phyloP scores from a whole-genome alignment of 305 asterid genomes.

The Fraxinus platypoda region DNA sequence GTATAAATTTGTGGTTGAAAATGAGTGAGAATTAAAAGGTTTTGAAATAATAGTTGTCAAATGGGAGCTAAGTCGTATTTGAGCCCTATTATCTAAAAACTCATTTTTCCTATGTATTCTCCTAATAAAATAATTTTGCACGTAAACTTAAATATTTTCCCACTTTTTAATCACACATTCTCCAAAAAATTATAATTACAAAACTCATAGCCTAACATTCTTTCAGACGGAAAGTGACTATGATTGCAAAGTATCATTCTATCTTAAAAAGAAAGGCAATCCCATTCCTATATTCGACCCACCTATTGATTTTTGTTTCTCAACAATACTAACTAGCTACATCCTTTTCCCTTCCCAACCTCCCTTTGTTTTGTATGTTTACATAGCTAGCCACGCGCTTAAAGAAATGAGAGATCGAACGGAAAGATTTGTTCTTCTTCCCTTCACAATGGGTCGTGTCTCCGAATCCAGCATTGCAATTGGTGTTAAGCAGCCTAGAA shows the following conservation, averaged over 20 bases:
- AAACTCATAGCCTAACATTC: no score
- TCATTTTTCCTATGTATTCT: no score
- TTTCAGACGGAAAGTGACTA: slow-evolving; percentile 32
- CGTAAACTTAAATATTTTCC: no score
- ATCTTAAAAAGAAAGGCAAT: slow-evolving; percentile 47
- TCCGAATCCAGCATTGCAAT: slow-evolving; percentile 74
- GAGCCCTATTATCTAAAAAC: no score
- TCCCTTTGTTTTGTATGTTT: background rate
- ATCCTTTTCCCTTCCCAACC: background rate
- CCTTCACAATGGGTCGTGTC: slow-evolving; percentile 68
- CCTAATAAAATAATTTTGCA: no score
- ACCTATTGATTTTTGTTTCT: slow-evolving; percentile 19
- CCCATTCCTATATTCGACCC: slow-evolving; percentile 31
- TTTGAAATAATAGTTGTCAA: no score
- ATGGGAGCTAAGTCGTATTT: no score
- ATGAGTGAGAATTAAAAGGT: no score
- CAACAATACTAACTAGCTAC: background rate
- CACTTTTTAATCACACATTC: no score
- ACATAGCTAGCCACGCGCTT: background rate
- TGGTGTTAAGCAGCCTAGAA: slow-evolving; percentile 43
- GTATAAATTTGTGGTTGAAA: no score
- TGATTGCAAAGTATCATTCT: slow-evolving; percentile 29
- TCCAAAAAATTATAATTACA: no score
- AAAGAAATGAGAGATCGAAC: slow-evolving; percentile 57
- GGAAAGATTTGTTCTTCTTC: slow-evolving; percentile 68